Conservation (phyloP, 352 stramenopile species). For the Hyaloperonospora arabidopsidis region DNA sequence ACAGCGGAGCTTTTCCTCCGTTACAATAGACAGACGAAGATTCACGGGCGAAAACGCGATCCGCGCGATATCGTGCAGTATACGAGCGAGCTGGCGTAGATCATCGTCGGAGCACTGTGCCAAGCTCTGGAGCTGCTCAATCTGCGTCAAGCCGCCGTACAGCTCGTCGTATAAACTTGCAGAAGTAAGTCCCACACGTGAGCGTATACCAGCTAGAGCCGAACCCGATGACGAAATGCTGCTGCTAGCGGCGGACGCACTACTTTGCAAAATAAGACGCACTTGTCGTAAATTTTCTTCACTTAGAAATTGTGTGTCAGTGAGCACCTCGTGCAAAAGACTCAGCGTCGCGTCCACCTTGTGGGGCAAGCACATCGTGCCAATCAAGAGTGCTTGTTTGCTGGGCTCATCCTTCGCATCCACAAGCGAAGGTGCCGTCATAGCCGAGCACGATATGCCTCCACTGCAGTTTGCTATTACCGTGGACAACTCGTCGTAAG, state of each 20-base stretch:
- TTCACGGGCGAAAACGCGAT: conserved; percentile 50
- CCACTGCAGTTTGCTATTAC: conserved; percentile 72
- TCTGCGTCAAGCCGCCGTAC: conserved; percentile 64
- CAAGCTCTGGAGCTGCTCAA: conserved; percentile 71
- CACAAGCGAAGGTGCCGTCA: conserved; percentile 47
- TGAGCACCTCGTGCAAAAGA: conserved; percentile 52
- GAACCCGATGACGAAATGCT: conserved; percentile 64
- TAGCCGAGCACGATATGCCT: conserved; percentile 53
- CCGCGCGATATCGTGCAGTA: conserved; percentile 53
- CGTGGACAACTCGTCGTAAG: conserved; percentile 63
- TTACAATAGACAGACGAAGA: conserved; percentile 62
- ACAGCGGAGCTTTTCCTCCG: conserved; percentile 54
- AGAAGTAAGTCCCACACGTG: conserved; percentile 49
- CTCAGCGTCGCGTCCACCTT: conserved; percentile 60
- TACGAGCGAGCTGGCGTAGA: conserved; percentile 39
- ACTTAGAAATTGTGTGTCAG: conserved; percentile 65
- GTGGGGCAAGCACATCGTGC: conserved; percentile 64
- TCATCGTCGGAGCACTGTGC: conserved; percentile 60
- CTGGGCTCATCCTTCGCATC: conserved; percentile 33
- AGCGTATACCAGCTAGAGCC: conserved; percentile 47
- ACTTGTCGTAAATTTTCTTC: conserved; percentile 67
- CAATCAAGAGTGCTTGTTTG: conserved; percentile 53
- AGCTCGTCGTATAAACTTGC: conserved; percentile 53
- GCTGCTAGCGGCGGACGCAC: conserved; percentile 54
- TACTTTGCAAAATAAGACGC: conserved; percentile 68